A percentile compares a stretch with the other conserved stretches of the same genome.
These are phyloP conservation scores for Drechslerella coelobrocha DNA, from an alignment of 2,329 filamentous ascomycete genomes.

Conservation along the genomic window DNA sequence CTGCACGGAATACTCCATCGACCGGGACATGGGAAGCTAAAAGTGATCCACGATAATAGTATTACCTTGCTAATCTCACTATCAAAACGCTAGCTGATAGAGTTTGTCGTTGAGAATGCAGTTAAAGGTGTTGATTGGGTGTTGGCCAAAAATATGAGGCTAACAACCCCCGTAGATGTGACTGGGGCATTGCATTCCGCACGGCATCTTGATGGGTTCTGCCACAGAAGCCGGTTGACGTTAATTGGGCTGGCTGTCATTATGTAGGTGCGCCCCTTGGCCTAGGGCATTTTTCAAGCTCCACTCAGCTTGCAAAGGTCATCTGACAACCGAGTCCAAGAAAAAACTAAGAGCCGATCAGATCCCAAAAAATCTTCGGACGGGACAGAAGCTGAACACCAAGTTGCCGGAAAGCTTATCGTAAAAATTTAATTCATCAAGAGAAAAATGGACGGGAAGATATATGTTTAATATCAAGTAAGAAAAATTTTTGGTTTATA, in stretches of 20 bases:
- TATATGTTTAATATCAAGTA: not conserved
- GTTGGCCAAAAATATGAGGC: too few relatives aligned
- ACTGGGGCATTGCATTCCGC: conserved; percentile 7
- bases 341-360: conserved; percentile 1
- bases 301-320: not conserved
- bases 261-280: not conserved
- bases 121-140: too few relatives aligned
- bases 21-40: too few relatives aligned
- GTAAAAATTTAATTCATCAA: not conserved
- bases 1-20: too few relatives aligned
- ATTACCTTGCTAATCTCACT: too few relatives aligned
- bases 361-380: not conserved
- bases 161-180: not conserved
- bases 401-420: not conserved
- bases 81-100: too few relatives aligned
- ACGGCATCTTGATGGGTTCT: not conserved
- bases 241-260: conserved; percentile 6
- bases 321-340: conserved; percentile 4
- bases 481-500: not conserved
- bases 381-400: not conserved
- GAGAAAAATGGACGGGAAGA: not conserved
- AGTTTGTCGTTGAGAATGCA: too few relatives aligned
- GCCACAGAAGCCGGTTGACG: not conserved
- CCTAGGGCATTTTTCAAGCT: not conserved
- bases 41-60: too few relatives aligned